These are phyloP conservation scores for Aciculosporium take DNA, from an alignment of 2,329 filamentous ascomycete species.

Conservation along the genomic window DNA sequence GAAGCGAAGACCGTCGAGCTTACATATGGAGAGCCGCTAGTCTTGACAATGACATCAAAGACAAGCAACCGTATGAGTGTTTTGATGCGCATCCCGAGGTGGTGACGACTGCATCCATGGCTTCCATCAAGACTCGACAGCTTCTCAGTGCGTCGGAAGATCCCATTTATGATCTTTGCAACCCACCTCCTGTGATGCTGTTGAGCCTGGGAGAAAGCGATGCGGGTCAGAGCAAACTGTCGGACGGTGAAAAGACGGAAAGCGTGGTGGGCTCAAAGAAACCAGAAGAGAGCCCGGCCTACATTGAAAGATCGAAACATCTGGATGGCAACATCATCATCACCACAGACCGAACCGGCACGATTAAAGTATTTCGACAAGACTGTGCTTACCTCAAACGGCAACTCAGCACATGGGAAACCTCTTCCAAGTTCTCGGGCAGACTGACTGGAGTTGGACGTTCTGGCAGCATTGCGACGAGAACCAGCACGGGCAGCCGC, in stretches of 20 bases:
- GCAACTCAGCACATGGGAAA: conserved; percentile 62
- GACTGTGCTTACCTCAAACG: conserved; percentile 80
- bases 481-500: conserved; percentile 34
- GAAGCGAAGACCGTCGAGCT: conserved; percentile 78
- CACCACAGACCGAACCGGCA: conserved; percentile 74
- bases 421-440: conserved; percentile 60
- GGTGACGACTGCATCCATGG: conserved; percentile 79
- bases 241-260: conserved; percentile 22
- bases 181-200: conserved; percentile 78
- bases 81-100: conserved; percentile 85
- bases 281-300: conserved; percentile 59
- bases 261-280: conserved; percentile 21
- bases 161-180: conserved; percentile 91
- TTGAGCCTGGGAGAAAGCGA: conserved; percentile 54
- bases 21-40: conserved; percentile 64
- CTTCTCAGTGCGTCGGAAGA: conserved; percentile 71
- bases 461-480: conserved; percentile 41
- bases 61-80: conserved; percentile 72
- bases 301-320: conserved; percentile 63
- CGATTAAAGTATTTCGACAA: conserved; percentile 89
- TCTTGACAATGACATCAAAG: conserved; percentile 49
- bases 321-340: conserved; percentile 78
- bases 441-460: conserved; percentile 43
- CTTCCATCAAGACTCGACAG: conserved; percentile 63
- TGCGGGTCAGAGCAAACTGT: conserved; percentile 26